These are phyloP conservation scores for Botrytis elliptica DNA, from an alignment of 2,329 filamentous ascomycete genomes.

Conservation along the genomic window DNA sequence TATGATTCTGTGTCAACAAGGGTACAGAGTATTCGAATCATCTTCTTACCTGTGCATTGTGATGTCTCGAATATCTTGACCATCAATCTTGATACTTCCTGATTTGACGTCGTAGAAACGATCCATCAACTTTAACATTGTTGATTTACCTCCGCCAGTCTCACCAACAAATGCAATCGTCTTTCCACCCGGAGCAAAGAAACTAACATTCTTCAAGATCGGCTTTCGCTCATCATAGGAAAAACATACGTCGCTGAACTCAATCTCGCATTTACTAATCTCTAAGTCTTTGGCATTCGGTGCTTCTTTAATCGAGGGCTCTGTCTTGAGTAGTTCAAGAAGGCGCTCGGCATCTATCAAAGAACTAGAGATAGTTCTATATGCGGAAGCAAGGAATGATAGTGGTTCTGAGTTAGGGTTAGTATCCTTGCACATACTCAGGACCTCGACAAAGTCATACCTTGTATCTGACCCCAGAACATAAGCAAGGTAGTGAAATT, in stretches of 20 bases:
- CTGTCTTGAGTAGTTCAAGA: slow-evolving; percentile 55
- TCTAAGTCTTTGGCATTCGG: slow-evolving; percentile 47
- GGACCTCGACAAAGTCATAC: slow-evolving; percentile 34
- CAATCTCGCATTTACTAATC: slow-evolving; percentile 42
- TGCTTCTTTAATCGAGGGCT: slow-evolving; percentile 53
- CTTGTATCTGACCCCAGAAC: slow-evolving; percentile 58
- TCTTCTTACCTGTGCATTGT: slow-evolving; percentile 50
- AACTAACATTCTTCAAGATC: slow-evolving; percentile 39
- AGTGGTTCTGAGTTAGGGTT: slow-evolving; percentile 36
- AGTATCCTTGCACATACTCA: slow-evolving; percentile 20
- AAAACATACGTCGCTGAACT: slow-evolving; percentile 41
- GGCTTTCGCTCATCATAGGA: slow-evolving; percentile 40
- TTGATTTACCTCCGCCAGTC: slow-evolving; percentile 47
- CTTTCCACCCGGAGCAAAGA: slow-evolving; percentile 41
- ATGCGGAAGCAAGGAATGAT: slow-evolving; percentile 44
- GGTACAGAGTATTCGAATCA: slow-evolving; percentile 44
- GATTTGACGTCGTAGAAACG: slow-evolving; percentile 48
- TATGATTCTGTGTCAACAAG: slow-evolving; percentile 19
- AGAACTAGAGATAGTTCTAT: slow-evolving; percentile 50
- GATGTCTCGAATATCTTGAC: slow-evolving; percentile 40
- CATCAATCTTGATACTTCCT: slow-evolving; percentile 43
- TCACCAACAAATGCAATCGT: slow-evolving; percentile 48
- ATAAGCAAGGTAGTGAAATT: slow-evolving; percentile 63
- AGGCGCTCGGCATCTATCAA: slow-evolving; percentile 66
- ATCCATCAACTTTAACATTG: slow-evolving; percentile 46